Evolutionary conservation across 768 basidiomycete species (phyloP), one percentile per base, ranked within the genome.

Genomic region (Lanmaoa pseudosensibilis): DNA sequence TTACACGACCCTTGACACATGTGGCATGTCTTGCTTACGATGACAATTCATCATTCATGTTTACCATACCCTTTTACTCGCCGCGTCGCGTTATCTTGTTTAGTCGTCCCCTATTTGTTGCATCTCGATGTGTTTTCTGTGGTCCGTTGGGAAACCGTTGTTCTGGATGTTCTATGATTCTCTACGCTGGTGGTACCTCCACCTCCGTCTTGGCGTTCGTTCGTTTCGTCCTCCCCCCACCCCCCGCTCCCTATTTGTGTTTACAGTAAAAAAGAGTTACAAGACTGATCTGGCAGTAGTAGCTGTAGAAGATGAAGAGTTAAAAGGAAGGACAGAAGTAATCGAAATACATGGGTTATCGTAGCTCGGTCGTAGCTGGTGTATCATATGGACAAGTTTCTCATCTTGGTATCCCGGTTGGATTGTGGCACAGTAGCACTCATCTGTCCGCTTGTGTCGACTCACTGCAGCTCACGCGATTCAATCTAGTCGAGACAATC

Each of bases 271-370:
- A 58, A 68, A 60, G 55, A 34, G 55, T 59, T 60, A 40, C 55
- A 38, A 61, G 65, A 57, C 52, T 62, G 60, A 69, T 72, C 68
- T 64, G 65, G 65, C 57, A 60, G 54, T 62, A 57, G 60, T 65
- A 62, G 58, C 52, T 50, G 57, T 70, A 70, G 67, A 72, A 55
- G 58, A 39, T 48, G 52, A 57, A 57, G 58, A 59, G 52, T 40
- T 52, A 23, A 59, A 61, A 58, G 60, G 58, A 70, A 60, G 69
- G 63, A 70, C 71, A 69, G 67, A 71, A 69, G 62, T 71, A 69
- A 65, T 70, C 54, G 57, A 69, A 62, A 56, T 58, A 62, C 65
- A 71, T 60, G 66, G 61, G 46, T 57, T 60, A 57, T 45, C 57
- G 54, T 63, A 64, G 58, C 55, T 64, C 62, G 41, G 19, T 52